A percentile compares a stretch with the other conserved stretches of the same genome.
Evolutionary conservation across 176 grass and related monocot genomes (phyloP).

Genomic region (Avena eriantha): DNA sequence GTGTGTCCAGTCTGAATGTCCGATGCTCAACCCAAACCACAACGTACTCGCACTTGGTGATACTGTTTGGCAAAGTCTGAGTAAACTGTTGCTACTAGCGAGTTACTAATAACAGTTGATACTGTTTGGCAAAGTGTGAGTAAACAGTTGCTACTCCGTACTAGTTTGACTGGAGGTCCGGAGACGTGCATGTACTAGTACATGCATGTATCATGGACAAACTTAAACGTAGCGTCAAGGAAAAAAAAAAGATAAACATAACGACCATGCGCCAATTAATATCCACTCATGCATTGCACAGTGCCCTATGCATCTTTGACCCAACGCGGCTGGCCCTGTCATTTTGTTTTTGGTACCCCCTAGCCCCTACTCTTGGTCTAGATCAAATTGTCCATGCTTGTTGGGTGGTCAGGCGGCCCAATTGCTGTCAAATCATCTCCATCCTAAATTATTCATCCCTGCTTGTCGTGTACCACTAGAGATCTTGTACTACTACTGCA

Average conservation of each 20-base stretch:
- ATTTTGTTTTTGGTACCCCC: no score
- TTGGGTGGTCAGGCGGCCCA: neutral
- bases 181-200: neutral
- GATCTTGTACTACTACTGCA: neutral
- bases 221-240: no score
- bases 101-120: neutral
- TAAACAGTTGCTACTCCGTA: no score
- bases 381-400: neutral
- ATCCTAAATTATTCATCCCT: neutral
- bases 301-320: no score
- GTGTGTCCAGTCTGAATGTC: no score
- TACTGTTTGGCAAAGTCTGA: no score
- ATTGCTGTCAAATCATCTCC: neutral
- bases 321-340: no score
- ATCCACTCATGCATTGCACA: neutral
- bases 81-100: neutral
- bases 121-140: no score
- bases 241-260: neutral
- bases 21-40: no score
- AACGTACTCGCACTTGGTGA: no score
- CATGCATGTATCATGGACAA: no score
- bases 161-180: neutral
- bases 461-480: neutral
- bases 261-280: conserved; percentile 36
- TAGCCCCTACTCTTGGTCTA: no score